Base-by-base conservation (phyloP, 2,329 filamentous ascomycete genomes). In the Cercospora beticola region DNA sequence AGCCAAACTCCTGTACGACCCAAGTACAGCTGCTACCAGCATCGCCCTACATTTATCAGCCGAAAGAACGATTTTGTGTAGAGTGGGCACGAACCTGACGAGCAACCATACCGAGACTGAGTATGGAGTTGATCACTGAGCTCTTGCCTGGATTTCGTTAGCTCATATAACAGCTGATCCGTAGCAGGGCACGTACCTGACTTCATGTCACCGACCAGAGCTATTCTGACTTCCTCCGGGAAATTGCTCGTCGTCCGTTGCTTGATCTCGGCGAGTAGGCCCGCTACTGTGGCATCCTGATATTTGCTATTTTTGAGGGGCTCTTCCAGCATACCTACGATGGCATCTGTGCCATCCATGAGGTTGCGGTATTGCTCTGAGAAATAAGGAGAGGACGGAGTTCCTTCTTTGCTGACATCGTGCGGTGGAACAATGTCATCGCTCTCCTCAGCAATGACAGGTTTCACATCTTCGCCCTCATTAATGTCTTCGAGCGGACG, bases 61-160 rank as follows among this genome's bases (percentile, higher is more conserved):
- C 26, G 5, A 26, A 2, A 26, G 26, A 26, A 26, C 26, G 26
- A 26, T 26, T 5, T 26, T 26, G 2, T 26, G 5, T 26, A 3
- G 26, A 26, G 26, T 26, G 26, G 26, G 26, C 26, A 26, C 26
- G 2, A 26, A 26, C 26, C 26, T 70, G 56, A 5, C 70, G 70
- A 14, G 74, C 74, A 28, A 76, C 68, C 7, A 33, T 71, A 23
- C 71, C 73, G 8, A 70, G 21, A 18, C 66, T 66, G 1, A 75
- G 64, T 2, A 75, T 54, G 1, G 74, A 74, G 54, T 76, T 76
- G 69, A 75, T 70, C 2, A 68, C 23, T 0, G 69, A 67, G 63
- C 73, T 75, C 49, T 76, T 75, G 21, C 69, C 72, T 70, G 28
- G 0, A 0, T 5, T 0, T 5, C 0, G 65, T 70, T 58, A 70